Base-by-base conservation (phyloP, 305 asterid genomes). In the Rubia peregrina region DNA sequence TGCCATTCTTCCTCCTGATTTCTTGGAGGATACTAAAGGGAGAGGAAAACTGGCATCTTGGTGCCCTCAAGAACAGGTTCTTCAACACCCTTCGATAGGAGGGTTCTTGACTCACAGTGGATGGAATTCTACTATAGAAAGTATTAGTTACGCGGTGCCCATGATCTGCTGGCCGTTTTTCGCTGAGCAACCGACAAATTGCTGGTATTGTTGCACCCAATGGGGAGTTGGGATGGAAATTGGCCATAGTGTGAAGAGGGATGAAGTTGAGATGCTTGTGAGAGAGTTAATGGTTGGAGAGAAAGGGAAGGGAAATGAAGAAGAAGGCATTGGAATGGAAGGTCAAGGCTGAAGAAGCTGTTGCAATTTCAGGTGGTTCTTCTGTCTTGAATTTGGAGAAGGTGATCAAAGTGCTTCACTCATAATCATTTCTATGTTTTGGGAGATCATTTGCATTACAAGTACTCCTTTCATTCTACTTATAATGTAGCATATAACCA, bases 201-300 rank as follows among this genome's bases (percentile, higher is more conserved):
- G 69, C 22, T 53, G 71, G 72, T 74, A 65, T 17, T 66, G 79
- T 30, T 78, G 82, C 68, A 60, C 65, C 0, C 22, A 79, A 16
- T 88, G 82, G 90, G 89, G 89, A 0, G 65, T 88, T 0, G 89
- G 90, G 0, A 80, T 83, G 89, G 96, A 88, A 79, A 88, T 90
- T 2, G 79, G 75, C 13, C 82, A 65, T 14, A 71, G 81, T 66
- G 95, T 86, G 61, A 84, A 73, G 82, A 84, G 87, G 75, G 85
- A 81, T 13, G 86, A 69, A 24, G 86, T 86, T 38, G 87, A 83
- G 60, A 65, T 11, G 0, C 83, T 85, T 22, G 91, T 88, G 5
- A 77, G 67, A 6, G 80, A 76, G 9, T 51, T 90, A 69, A 85
- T 86, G 90, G 57, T 4, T 2, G 87, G 88, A 17, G 85, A 81